These are phyloP conservation scores for Pythium aquatile DNA, from an alignment of 352 stramenopile species.

Conservation along the genomic window DNA sequence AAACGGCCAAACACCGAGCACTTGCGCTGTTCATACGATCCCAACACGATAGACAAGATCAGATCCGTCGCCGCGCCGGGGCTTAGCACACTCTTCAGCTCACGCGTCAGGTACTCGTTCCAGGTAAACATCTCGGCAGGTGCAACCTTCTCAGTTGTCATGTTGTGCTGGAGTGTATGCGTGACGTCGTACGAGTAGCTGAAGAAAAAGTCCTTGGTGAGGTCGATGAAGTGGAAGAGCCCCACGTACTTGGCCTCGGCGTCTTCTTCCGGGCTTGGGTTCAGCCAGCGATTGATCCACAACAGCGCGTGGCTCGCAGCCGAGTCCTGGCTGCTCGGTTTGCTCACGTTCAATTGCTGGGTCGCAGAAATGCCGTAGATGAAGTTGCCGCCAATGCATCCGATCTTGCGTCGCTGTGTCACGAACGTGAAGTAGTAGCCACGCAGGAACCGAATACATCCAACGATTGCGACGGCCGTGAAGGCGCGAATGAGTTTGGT, in stretches of 20 bases:
- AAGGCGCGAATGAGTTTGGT: constrained; percentile 61
- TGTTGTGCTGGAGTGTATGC: constrained; percentile 97
- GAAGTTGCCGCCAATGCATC: constrained; percentile 94
- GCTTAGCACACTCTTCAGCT: constrained; percentile 89
- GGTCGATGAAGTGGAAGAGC: constrained; percentile 98
- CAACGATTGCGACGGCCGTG: constrained; percentile 96
- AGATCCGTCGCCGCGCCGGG: constrained; percentile 80
- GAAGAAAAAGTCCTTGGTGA: constrained; percentile 99
- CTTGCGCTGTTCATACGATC: constrained; percentile 96
- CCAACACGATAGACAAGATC: constrained; percentile 91
- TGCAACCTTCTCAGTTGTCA: constrained; percentile 80
- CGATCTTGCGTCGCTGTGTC: constrained; percentile 96
- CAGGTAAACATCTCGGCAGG: constrained; percentile 96
- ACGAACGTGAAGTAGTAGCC: constrained; percentile 99
- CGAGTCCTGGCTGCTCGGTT: constrained; percentile 43
- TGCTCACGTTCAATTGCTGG: constrained; percentile 88
- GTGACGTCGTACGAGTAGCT: constrained; percentile 99
- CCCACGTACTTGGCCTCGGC: constrained; percentile 91
- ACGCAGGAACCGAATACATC: constrained; percentile 97
- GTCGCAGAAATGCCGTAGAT: constrained; percentile 97
- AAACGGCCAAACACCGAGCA: constrained; percentile 94
- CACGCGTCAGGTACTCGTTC: constrained; percentile 96
- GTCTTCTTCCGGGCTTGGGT: constrained; percentile 79
- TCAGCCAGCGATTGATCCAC: constrained; percentile 83
- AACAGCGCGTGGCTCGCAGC: constrained; percentile 37